Evolutionary conservation across 2,329 filamentous ascomycete genomes (phyloP).

Genomic region (Hymenoscyphus fraxineus): DNA sequence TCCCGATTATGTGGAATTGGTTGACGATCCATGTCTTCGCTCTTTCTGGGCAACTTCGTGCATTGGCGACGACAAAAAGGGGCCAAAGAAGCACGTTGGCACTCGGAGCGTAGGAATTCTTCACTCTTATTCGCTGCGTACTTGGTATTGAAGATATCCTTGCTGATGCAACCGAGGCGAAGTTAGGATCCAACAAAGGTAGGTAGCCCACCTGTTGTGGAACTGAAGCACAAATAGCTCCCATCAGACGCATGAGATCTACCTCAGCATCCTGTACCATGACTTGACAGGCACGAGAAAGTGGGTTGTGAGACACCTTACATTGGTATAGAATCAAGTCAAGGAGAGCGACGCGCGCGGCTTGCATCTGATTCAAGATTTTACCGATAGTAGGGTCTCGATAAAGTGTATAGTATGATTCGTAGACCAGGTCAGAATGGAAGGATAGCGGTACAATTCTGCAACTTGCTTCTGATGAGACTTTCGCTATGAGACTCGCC

Average conservation of each 20-base stretch:
- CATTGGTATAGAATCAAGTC: conserved; percentile 6
- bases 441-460: neutral
- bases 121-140: neutral
- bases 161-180: neutral
- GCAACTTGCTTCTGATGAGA: neutral
- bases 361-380: conserved; percentile 15
- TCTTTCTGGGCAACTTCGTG: neutral
- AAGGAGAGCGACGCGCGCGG: conserved; percentile 14
- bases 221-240: conserved; percentile 10
- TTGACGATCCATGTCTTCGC: neutral
- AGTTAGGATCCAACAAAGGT: neutral
- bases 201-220: conserved; percentile 12
- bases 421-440: conserved; percentile 13
- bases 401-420: conserved; percentile 17
- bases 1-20: neutral
- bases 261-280: neutral
- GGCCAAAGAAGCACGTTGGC: conserved; percentile 15
- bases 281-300: neutral
- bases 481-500: neutral
- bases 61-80: conserved; percentile 9
- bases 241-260: neutral
- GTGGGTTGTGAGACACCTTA: neutral
- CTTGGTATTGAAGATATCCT: neutral
- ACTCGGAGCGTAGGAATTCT: neutral
- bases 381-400: conserved; percentile 13